Conservation (phyloP, 495 filamentous ascomycete genomes). For the Sordaria brevicollis region DNA sequence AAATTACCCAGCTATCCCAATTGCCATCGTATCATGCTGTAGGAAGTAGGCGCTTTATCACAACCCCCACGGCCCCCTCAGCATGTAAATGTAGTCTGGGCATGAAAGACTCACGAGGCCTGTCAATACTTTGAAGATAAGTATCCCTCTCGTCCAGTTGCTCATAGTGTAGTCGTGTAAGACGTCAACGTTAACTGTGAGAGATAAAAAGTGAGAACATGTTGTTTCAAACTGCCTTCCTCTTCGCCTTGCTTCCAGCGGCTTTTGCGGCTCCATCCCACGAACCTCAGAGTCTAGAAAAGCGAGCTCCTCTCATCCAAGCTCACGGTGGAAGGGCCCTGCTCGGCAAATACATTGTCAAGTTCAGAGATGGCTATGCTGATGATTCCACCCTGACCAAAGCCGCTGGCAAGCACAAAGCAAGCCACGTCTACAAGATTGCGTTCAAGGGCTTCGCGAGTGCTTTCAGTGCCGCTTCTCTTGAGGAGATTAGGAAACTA, state of each 20-base stretch:
- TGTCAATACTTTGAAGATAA: too few species aligned
- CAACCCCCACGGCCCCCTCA: too few species aligned
- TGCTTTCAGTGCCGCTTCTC: not conserved
- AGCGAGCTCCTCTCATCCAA: not conserved
- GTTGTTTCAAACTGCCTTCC: not conserved
- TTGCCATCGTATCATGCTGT: too few species aligned
- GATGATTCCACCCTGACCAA: not conserved
- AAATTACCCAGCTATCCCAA: too few species aligned
- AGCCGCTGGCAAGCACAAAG: not conserved
- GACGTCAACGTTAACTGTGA: too few species aligned
- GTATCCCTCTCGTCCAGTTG: too few species aligned
- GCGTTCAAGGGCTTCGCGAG: not conserved
- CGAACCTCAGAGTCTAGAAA: not conserved
- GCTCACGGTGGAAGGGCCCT: not conserved
- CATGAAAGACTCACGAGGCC: too few species aligned
- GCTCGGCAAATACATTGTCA: slow-evolving; percentile 1
- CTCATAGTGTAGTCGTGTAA: too few species aligned
- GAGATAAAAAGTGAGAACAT: too few species aligned
- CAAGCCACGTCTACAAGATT: not conserved
- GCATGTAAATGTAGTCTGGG: too few species aligned
- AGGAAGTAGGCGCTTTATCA: too few species aligned
- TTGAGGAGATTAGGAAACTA: not conserved
- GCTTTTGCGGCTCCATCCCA: not conserved
- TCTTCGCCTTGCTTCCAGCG: not conserved
- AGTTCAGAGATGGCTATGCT: not conserved